phyloP scores from a whole-genome alignment of 441 rosid genomes.

The Adansonia madagascariensis region DNA sequence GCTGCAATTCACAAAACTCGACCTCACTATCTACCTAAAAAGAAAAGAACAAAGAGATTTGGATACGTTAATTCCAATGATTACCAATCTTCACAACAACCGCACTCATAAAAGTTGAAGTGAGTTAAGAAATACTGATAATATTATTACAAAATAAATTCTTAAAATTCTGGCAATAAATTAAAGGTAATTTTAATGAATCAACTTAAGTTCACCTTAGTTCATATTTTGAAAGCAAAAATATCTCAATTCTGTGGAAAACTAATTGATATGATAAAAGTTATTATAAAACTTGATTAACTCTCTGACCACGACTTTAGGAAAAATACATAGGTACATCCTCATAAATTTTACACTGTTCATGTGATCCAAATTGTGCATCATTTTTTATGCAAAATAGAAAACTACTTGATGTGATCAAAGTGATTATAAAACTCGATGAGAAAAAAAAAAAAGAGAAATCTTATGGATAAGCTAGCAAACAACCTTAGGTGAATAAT shows the following conservation, averaged over 20 bases:
- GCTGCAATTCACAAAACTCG: constrained; percentile 59
- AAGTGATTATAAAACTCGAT: not conserved
- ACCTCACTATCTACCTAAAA: constrained; percentile 51
- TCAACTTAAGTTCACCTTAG: no score
- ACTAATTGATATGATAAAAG: no score
- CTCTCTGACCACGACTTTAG: not conserved
- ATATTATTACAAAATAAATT: not conserved
- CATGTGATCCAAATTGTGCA: not conserved
- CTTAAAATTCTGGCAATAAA: not conserved
- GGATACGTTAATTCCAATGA: constrained; percentile 7
- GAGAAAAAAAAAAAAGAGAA: not conserved
- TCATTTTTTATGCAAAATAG: constrained; percentile 4
- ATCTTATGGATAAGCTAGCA: not conserved
- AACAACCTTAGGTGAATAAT: not conserved
- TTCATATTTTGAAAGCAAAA: not conserved
- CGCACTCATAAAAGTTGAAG: not conserved
- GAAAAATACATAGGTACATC: constrained; percentile 13
- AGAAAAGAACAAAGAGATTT: not conserved
- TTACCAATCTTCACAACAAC: not conserved
- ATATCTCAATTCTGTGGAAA: no score
- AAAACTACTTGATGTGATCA: not conserved
- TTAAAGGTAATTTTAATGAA: not conserved
- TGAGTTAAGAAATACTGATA: not conserved
- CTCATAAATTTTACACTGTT: not conserved
- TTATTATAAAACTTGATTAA: not conserved